Evolutionary conservation across 163 green algal genomes (phyloP), one percentile per base, ranked within the genome.

Genomic region (Chlamydomonas reinhardtii): DNA sequence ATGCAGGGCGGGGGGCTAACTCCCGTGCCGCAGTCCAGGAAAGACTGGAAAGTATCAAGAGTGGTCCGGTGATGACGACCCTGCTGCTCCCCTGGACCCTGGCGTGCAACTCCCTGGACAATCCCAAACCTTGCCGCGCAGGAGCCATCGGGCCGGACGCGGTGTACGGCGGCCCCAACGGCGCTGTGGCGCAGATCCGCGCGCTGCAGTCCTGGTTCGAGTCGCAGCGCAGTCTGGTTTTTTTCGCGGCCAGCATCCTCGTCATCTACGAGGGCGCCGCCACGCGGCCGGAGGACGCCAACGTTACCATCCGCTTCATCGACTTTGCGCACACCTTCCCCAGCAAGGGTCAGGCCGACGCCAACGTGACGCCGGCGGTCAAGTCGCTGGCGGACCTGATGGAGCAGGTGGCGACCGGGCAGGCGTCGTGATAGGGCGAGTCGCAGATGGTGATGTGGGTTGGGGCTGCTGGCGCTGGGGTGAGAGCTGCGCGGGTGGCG

Each of bases 251-350:
- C 0, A 96, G 90, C n/a, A 56, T 98, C 24, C 92, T 98, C n/a
- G 72, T 98, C 32, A 89, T 98, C 66, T 98, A 98, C 72, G 96
- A 98, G 82, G 96, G 96, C n/a, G 83, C 87, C 54, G 96, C 96
- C 19, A 69, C 73, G 19, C 76, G 64, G 35, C 64, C 85, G 5
- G 92, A 93, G 35, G 88, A 94, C 0, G 91, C 93, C 5, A 85
- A 84, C 9, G 89, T 97, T 71, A 34, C 77, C 0, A 76, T 97
- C 14, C 91, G 92, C 32, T 86, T 98, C 14, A 94, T 98, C 11
- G 96, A 98, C 90, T 98, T 98, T 93, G 96, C 96, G 19, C 96
- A 98, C 90, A 96, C 92, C 31, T 98, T 97, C 82, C 87, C 88
- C 2, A 72, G 86, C 27, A 66, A 87, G 5, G 88, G 89, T 54